These are phyloP conservation scores for Triticum timopheevii DNA, from an alignment of 176 grass and related monocot genomes.

Conservation along the genomic window DNA sequence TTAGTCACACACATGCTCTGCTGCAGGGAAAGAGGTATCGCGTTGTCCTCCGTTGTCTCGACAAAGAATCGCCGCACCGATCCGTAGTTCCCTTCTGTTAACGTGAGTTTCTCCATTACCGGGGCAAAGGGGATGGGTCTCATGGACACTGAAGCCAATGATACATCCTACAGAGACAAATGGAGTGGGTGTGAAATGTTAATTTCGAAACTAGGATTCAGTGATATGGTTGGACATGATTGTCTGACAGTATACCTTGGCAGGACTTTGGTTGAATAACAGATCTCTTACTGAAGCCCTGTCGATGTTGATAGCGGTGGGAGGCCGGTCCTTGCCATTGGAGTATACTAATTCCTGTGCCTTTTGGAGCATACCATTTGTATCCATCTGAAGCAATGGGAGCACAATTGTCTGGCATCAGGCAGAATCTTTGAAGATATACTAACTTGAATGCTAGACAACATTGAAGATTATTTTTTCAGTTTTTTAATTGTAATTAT, in stretches of 20 bases:
- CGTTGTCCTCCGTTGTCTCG: conserved; percentile 83
- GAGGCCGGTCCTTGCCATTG: conserved; percentile 75
- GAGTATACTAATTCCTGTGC: conserved; percentile 84
- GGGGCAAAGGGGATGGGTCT: conserved; percentile 88
- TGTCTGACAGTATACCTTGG: conserved; percentile 51
- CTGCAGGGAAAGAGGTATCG: conserved; percentile 68
- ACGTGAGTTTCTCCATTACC: conserved; percentile 61
- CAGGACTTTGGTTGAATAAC: conserved; percentile 87
- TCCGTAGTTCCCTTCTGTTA: conserved; percentile 74
- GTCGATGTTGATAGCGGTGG: conserved; percentile 75
- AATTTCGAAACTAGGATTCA: neutral
- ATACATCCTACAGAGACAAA: conserved; percentile 55
- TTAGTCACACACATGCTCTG: conserved; percentile 63
- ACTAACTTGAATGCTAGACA: neutral
- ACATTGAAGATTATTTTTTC: neutral
- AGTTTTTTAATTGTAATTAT: neutral
- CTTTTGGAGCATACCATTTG: conserved; percentile 63
- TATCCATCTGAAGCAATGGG: conserved; percentile 51
- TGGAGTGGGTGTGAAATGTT: neutral
- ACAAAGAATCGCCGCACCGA: conserved; percentile 78
- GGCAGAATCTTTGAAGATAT: conserved; percentile 4
- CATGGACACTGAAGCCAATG: conserved; percentile 83
- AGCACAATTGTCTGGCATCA: neutral
- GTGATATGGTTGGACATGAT: neutral
- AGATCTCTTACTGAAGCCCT: conserved; percentile 61